phyloP scores from a whole-genome alignment of 148 eudicot species.

The Fagopyrum tataricum region DNA sequence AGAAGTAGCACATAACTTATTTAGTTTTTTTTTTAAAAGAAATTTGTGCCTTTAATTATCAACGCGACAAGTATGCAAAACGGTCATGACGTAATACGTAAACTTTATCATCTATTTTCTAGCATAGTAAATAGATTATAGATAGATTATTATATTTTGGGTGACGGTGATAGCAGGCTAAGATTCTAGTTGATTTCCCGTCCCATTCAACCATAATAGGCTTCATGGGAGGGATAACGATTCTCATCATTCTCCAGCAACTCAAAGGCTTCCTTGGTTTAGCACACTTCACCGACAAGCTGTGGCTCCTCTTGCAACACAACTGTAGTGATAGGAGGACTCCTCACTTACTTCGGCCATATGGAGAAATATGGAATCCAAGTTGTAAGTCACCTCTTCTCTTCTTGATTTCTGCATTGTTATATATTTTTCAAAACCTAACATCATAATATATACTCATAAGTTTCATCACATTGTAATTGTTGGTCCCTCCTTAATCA shows the following conservation, averaged over 20 bases:
- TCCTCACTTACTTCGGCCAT: conserved; percentile 62
- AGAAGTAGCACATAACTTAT: too few species aligned
- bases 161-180: conserved; percentile 30
- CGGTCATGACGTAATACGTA: too few species aligned
- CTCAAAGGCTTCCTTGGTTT: conserved; percentile 73
- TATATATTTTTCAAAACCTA: too few species aligned
- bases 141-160: too few species aligned
- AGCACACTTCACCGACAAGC: conserved; percentile 44
- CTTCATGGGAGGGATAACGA: conserved; percentile 93
- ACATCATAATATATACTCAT: conserved; percentile 9
- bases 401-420: background rate
- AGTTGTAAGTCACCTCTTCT: conserved; percentile 43
- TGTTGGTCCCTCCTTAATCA: too few species aligned
- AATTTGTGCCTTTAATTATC: too few species aligned
- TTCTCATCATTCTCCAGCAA: conserved; percentile 66
- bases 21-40: too few species aligned
- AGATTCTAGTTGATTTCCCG: conserved; percentile 86
- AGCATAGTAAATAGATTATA: too few species aligned
- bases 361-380: conserved; percentile 61
- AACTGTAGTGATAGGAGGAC: conserved; percentile 51
- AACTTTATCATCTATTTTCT: too few species aligned
- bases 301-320: conserved; percentile 40
- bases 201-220: conserved; percentile 92
- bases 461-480: conserved; percentile 46
- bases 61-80: too few species aligned